Conservation (phyloP, 1,139 yeast species). For the Trichomonascaceae sp. region DNA sequence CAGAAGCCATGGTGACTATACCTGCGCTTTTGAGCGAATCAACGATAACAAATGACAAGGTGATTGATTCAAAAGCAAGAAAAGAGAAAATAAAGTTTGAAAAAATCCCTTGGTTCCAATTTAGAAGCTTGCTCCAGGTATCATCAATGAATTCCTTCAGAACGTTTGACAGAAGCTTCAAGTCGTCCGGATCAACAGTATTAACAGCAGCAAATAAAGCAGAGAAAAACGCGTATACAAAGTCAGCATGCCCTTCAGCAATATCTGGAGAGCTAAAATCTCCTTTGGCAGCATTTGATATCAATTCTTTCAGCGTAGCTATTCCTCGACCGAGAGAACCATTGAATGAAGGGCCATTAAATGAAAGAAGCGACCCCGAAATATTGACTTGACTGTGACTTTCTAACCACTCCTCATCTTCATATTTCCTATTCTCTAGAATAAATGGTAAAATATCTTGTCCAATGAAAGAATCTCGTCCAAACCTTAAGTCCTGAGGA, state of each 20-base stretch:
- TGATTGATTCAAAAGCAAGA: background rate
- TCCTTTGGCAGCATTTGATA: background rate
- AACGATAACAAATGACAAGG: background rate
- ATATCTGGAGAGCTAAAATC: background rate
- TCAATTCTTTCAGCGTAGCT: background rate
- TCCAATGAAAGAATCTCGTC: conserved; percentile 9
- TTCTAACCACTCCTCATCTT: background rate
- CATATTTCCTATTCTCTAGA: background rate
- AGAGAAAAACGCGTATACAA: conserved; percentile 2
- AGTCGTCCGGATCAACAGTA: background rate
- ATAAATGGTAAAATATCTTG: conserved; percentile 2
- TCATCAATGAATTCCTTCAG: background rate
- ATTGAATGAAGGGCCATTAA: conserved; percentile 1
- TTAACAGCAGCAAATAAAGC: conserved; percentile 6
- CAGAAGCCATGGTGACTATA: background rate
- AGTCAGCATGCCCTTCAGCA: background rate
- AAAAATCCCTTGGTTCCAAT: background rate
- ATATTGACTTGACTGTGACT: background rate
- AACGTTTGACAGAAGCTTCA: background rate
- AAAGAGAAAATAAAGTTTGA: background rate
- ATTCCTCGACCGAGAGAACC: conserved; percentile 1
- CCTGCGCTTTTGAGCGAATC: background rate
- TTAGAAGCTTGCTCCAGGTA: background rate
- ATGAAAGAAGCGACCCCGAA: background rate
- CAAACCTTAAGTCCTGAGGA: conserved; percentile 10